Conservation (phyloP, 495 filamentous ascomycete species). For the Xylaria sp. region DNA sequence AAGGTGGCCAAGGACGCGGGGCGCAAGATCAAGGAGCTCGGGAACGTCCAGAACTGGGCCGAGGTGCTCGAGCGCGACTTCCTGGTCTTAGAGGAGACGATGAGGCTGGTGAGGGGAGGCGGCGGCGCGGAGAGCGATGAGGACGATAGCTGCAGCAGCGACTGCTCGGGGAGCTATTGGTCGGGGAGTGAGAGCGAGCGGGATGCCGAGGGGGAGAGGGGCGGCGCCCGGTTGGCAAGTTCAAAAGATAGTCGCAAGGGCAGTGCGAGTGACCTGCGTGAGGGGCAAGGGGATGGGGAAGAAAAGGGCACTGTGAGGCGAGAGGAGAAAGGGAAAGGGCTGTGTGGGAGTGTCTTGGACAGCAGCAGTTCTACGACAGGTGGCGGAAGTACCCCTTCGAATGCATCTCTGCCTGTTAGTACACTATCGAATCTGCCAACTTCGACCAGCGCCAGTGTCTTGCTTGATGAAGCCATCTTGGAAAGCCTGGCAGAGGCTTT, state of each 20-base stretch:
- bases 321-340: conserved; percentile 23
- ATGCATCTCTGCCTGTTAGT: conserved; percentile 4
- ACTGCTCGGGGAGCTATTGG: conserved; percentile 42
- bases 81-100: conserved; percentile 83
- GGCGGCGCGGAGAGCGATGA: conserved; percentile 45
- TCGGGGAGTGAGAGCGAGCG: conserved; percentile 37
- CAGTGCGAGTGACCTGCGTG: conserved; percentile 7
- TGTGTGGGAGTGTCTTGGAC: conserved; percentile 18
- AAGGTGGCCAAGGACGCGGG: conserved; percentile 72
- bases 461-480: conserved; percentile 32
- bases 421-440: neutral
- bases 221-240: neutral
- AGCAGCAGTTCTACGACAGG: conserved; percentile 14
- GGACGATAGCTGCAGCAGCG: conserved; percentile 46
- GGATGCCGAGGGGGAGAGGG: conserved; percentile 13
- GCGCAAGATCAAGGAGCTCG: conserved; percentile 85
- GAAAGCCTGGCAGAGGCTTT: conserved; percentile 39
- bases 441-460: conserved; percentile 24
- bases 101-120: conserved; percentile 67
- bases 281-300: conserved; percentile 20
- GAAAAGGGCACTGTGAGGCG: conserved; percentile 24
- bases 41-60: conserved; percentile 97
- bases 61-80: conserved; percentile 95
- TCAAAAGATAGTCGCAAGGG: neutral
- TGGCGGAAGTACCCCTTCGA: conserved; percentile 14